Base-by-base conservation (phyloP, 306 rosid species). In the Cucurbita ficifolia region DNA sequence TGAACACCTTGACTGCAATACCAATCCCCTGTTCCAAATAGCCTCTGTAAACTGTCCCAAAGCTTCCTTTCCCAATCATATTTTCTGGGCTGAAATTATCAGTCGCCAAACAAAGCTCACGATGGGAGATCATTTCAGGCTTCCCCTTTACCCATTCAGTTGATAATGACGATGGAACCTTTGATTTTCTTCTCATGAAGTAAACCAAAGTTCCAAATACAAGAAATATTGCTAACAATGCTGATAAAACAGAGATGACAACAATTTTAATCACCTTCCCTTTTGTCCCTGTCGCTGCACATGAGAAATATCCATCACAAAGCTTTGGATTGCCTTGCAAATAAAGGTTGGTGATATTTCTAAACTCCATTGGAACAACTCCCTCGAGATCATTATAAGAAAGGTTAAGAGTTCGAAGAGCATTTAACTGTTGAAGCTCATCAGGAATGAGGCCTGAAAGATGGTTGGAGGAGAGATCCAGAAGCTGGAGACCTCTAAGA, bases 391-490 rank as follows among this genome's bases (percentile, higher is more conserved):
- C 78, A 72, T 90, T 90, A 16, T 78, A 85, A 38, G 96, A 88
- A 10, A 88, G 81, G 73, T 91, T 86, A 45, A 91, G 83, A 64
- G 53, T 75, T 38, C 33, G 55, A 52, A 91, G 90, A 68, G 24
- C 87, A 1, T 16, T 72, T 10, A 88, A 73, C 0, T 81, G 65
- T 79, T 77, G 82, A 62, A 87, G 89, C 46, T 80, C 86, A 40
- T 16, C 4, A 59, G 97, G 97, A 80, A 91, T 87, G 53, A 80
- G 63, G 42, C 96, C 96, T 14, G 86, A 81, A 70, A 91, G 89
- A 74, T 77, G 87, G 89, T 88, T 91, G 40, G 89, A 84, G 71
- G 92, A 91, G 4, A 91, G 82, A 65, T 91, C 97, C 72, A 91
- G 77, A 73, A 65, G 78, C 48, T 74, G 89, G 52, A 91, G 84